Base-by-base conservation (phyloP, 192 early-diverging fungal genomes). In the Coemansia asiatica region DNA sequence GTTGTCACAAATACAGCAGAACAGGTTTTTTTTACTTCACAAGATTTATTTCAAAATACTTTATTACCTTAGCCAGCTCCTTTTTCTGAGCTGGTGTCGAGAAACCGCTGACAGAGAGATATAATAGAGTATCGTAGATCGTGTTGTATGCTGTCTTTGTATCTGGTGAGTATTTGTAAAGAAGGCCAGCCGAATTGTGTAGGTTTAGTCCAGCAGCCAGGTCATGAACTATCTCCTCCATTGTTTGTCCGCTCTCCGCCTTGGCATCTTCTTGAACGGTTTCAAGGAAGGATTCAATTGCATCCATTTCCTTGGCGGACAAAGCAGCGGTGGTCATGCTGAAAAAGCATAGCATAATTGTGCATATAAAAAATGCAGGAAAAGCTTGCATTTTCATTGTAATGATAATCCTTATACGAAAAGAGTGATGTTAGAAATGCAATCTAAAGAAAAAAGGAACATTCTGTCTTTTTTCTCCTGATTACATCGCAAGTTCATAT, bases 121-220 rank as follows among this genome's bases (percentile, higher is more conserved):
- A 80, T 10, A 74, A 28, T 18, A 80, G 64, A 4, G 62, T 56
- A 56, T 74, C 72, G 62, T 74, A 80, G 59, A 80, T 80, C 7
- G 69, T 55, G 33, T 29, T 58, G 62, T 80, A 80, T n/a, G 68
- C 77, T 4, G 57, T 15, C 21, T 62, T 59, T 10, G 72, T 69
- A 28, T 80, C 72, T 4, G 72, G 77, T 18, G 77, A 80, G 63
- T 74, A 64, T 54, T 80, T 80, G 69, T 80, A 80, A 19, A 80
- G 63, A 23, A 74, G 29, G 4, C 72, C 50, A 18, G 72, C 72
- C 15, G 77, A 80, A 56, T 65, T 74, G 56, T 22, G 67, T 12
- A 74, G 44, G 10, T 69, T 72, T 22, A 80, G 72, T 4, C 61
- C 59, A 2, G 48, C 68, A 18, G 77, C 69, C 22, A 80, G 56